A percentile compares a stretch with the other conserved stretches of the same genome.
These are phyloP conservation scores for Penicillium sp. DNA, from an alignment of 2,329 filamentous ascomycete species.

Conservation along the genomic window DNA sequence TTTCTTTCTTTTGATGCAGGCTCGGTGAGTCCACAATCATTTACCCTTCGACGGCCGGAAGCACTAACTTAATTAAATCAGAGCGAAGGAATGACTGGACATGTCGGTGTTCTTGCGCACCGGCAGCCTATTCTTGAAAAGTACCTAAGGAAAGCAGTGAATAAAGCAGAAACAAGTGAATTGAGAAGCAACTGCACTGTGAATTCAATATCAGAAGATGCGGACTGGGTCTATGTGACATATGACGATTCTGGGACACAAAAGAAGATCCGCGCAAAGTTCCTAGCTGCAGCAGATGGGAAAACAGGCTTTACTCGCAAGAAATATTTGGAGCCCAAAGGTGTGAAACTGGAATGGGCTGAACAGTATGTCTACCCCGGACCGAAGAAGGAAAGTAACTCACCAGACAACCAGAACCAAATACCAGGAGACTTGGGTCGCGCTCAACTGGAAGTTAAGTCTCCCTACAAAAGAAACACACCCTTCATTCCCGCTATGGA, in stretches of 20 bases:
- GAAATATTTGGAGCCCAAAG: constrained; percentile 46
- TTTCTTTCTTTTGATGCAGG: constrained; percentile 9
- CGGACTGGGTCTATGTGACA: constrained; percentile 6
- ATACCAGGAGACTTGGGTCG: constrained; percentile 46
- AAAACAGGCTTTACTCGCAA: constrained; percentile 51
- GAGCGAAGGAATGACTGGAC: constrained; percentile 29
- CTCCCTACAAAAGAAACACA: constrained; percentile 49
- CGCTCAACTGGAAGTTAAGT: constrained; percentile 47
- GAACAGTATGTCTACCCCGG: constrained; percentile 11
- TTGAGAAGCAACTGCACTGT: constrained; percentile 8
- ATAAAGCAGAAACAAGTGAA: neutral
- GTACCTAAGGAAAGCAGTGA: constrained; percentile 4
- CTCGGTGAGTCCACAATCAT: constrained; percentile 1
- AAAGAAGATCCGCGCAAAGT: constrained; percentile 14
- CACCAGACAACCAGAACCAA: constrained; percentile 6
- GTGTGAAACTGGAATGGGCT: constrained; percentile 38
- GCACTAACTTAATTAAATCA: neutral
- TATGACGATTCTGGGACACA: constrained; percentile 1
- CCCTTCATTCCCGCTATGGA: constrained; percentile 52
- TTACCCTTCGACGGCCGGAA: neutral
- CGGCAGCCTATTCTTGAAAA: constrained; percentile 32
- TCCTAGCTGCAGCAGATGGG: constrained; percentile 49
- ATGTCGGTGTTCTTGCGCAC: constrained; percentile 32
- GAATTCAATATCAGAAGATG: constrained; percentile 10
- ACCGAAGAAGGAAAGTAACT: neutral